Evolutionary conservation across 257 asterid genomes (phyloP).

Genomic region (Petunia secreta): DNA sequence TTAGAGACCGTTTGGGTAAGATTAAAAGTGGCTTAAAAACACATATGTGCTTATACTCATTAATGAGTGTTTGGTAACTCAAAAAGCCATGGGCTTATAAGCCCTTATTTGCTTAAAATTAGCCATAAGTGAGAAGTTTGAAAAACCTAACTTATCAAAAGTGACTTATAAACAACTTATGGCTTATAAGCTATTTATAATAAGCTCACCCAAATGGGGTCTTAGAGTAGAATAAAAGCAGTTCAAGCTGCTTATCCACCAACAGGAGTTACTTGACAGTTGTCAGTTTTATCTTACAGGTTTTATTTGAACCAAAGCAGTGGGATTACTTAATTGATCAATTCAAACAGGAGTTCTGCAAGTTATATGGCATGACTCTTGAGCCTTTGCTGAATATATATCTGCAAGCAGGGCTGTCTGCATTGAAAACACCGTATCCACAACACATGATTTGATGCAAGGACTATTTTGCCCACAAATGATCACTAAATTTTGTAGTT

Average conservation of each 20-base stretch:
- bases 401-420: constrained; percentile 97
- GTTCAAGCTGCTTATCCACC: neutral
- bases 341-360: constrained; percentile 96
- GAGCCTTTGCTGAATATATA: constrained; percentile 91
- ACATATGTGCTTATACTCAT: too few relatives aligned
- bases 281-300: constrained; percentile 48
- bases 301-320: constrained; percentile 82
- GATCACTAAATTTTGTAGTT: neutral
- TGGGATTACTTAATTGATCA: constrained; percentile 92
- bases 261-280: constrained; percentile 1
- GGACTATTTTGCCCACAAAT: neutral
- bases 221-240: neutral
- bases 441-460: neutral
- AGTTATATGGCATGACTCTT: constrained; percentile 92
- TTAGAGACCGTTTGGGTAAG: too few relatives aligned
- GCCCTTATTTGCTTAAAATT: too few relatives aligned
- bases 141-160: too few relatives aligned
- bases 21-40: too few relatives aligned
- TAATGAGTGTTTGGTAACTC: too few relatives aligned
- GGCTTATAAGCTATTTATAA: too few relatives aligned
- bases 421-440: constrained; percentile 99
- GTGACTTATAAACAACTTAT: too few relatives aligned
- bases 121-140: too few relatives aligned
- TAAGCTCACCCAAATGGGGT: too few relatives aligned
- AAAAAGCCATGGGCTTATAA: too few relatives aligned